phyloP scores from a whole-genome alignment of 225 moss, liverwort and hornwort species.

The Thuidium tamariscinum region DNA sequence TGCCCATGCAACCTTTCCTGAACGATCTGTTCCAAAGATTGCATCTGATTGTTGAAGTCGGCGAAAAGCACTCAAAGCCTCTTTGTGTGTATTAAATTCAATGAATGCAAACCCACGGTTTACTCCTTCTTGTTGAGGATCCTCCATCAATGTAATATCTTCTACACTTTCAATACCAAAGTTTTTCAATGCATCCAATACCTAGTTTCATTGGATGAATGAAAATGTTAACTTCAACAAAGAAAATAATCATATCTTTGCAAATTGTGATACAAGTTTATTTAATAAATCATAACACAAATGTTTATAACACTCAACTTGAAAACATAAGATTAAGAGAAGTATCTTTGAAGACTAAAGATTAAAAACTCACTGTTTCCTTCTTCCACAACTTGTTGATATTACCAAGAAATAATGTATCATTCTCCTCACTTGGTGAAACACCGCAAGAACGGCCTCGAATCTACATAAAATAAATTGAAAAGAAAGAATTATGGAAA shows the following conservation, averaged over 20 bases:
- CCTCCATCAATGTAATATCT: slow-evolving; percentile 48
- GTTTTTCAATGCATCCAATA: slow-evolving; percentile 23
- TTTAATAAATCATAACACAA: background rate
- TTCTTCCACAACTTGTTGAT: slow-evolving; percentile 43
- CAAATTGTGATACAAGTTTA: background rate
- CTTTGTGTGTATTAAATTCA: slow-evolving; percentile 46
- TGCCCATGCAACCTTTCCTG: slow-evolving; percentile 49
- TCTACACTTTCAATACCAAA: slow-evolving; percentile 37
- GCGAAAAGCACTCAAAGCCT: slow-evolving; percentile 34
- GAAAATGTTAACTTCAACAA: background rate
- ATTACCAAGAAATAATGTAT: slow-evolving; percentile 50
- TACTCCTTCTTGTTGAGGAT: slow-evolving; percentile 39
- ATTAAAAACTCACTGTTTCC: slow-evolving; percentile 5
- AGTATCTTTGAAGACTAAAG: background rate
- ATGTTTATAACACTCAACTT: background rate
- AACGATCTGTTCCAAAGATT: slow-evolving; percentile 29
- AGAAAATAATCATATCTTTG: background rate
- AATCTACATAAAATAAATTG: slow-evolving; percentile 1
- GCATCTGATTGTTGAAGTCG: slow-evolving; percentile 37
- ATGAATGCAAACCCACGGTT: slow-evolving; percentile 51
- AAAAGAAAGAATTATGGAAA: background rate
- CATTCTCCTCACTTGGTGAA: slow-evolving; percentile 47
- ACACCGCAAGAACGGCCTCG: slow-evolving; percentile 50
- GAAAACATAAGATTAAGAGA: too few relatives aligned
- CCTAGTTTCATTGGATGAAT: slow-evolving; percentile 5